Evolutionary conservation across 805 yeast species (phyloP), one percentile per base, ranked within the genome.

Genomic region (Hanseniaspora pseudoguilliermondii): DNA sequence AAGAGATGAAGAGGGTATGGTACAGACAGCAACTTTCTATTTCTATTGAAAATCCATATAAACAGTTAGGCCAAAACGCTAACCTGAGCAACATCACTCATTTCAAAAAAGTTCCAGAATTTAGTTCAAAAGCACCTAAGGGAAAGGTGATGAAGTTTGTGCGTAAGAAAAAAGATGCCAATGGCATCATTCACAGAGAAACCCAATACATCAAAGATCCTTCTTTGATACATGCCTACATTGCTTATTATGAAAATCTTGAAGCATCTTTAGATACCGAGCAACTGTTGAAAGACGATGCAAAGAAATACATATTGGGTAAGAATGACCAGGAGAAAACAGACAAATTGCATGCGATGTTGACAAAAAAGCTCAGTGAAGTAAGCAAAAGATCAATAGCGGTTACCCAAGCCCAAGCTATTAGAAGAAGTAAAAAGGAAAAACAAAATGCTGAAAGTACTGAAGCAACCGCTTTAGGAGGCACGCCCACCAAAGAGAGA

Each of bases 1-100:
- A 84, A 58, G 97, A 93, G 66, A 84, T 93, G 57, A 75, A 79
- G 39, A 77, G 88, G 54, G 89, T 90, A 29, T 93, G 98, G 98
- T 83, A 85, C 62, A 80, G 83, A 8, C 97, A 91, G 66, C 79
- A 82, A 50, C 74, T 77, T 58, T 75, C 82, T 11, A 71, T 90
- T 53, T 70, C 77, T 20, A 70, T 73, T 4, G 64, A 66, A 4
- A 70, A 69, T 54, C 73, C 68, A 52, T 68, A 65, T 58, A 71
- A 68, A 55, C 71, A 69, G 53, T 59, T 69, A 55, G 54, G 54
- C 9, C 65, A 65, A 36, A 63, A 66, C 53, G 71, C 73, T 4
- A 71, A 73, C 57, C 65, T 67, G 34, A 62, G 66, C 4, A 70
- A 74, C 54, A 44, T 52, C 8, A 52, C 55, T 10, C 55, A 52